phyloP scores from a whole-genome alignment of 441 rosid genomes.

The Theobroma grandiflorum region DNA sequence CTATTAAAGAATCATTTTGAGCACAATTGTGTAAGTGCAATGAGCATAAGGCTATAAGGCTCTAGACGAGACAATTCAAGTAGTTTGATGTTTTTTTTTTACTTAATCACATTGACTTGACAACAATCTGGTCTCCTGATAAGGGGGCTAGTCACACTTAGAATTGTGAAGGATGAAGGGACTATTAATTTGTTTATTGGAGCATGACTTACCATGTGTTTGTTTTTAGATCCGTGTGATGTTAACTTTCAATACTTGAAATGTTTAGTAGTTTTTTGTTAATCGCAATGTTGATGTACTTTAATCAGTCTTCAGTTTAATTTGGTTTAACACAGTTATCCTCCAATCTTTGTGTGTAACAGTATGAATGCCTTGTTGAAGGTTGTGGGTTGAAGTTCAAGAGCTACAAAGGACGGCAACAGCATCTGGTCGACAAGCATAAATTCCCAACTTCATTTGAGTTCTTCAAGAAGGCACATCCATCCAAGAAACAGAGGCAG shows the following conservation, averaged over 20 bases:
- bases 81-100: background rate
- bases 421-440: constrained; percentile 89
- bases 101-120: background rate
- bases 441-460: constrained; percentile 87
- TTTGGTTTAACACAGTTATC: constrained; percentile 3
- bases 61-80: background rate
- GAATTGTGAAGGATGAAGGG: background rate
- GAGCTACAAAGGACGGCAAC: constrained; percentile 77
- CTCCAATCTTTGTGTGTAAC: constrained; percentile 28
- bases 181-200: background rate
- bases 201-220: background rate
- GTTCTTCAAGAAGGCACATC: constrained; percentile 73
- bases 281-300: background rate
- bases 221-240: background rate
- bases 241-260: background rate
- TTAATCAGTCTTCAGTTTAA: background rate
- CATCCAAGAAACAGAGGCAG: constrained; percentile 83
- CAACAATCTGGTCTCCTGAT: constrained; percentile 7
- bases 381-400: constrained; percentile 86
- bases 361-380: constrained; percentile 97
- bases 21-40: background rate
- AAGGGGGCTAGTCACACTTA: background rate
- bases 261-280: background rate
- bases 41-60: background rate
- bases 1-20: background rate